A percentile compares a stretch with the other conserved stretches of the same genome.
Conservation (phyloP, 192 early-diverging fungal genomes). For the Backusella sp. region DNA sequence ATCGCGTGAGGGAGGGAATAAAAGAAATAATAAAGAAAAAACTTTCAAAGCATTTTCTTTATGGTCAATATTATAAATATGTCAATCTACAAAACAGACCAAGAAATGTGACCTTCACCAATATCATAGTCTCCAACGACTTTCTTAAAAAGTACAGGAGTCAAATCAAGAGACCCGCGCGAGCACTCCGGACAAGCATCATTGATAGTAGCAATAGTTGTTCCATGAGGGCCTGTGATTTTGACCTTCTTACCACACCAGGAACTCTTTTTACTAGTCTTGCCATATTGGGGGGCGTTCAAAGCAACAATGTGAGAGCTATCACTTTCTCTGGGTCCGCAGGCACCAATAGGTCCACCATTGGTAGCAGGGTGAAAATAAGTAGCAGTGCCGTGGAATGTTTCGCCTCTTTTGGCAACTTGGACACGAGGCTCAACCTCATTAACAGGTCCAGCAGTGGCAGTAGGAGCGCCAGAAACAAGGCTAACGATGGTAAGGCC, state of each 20-base stretch:
- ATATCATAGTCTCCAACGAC: slow-evolving; percentile 41
- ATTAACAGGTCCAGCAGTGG: not conserved
- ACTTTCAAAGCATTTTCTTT: too few relatives aligned
- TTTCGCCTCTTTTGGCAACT: not conserved
- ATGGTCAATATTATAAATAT: too few relatives aligned
- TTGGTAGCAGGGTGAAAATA: slow-evolving; percentile 30
- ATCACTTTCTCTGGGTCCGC: slow-evolving; percentile 25
- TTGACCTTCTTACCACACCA: slow-evolving; percentile 26
- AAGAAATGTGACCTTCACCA: slow-evolving; percentile 49
- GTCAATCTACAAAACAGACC: slow-evolving; percentile 19
- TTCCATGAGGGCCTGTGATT: slow-evolving; percentile 34
- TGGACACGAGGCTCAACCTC: slow-evolving; percentile 6
- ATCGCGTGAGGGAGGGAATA: too few relatives aligned
- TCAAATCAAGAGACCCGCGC: slow-evolving; percentile 51
- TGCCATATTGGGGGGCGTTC: slow-evolving; percentile 28
- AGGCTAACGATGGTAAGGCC: not conserved
- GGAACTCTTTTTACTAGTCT: slow-evolving; percentile 17
- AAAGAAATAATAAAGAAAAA: too few relatives aligned
- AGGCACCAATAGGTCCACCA: slow-evolving; percentile 24
- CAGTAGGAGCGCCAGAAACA: not conserved
- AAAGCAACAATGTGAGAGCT: slow-evolving; percentile 23
- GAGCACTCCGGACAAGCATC: slow-evolving; percentile 55
- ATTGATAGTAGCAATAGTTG: slow-evolving; percentile 46
- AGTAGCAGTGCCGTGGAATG: slow-evolving; percentile 20
- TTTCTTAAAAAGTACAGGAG: slow-evolving; percentile 49